These are phyloP conservation scores for Przewalskia tangutica DNA, from an alignment of 257 asterid genomes.

Conservation along the genomic window DNA sequence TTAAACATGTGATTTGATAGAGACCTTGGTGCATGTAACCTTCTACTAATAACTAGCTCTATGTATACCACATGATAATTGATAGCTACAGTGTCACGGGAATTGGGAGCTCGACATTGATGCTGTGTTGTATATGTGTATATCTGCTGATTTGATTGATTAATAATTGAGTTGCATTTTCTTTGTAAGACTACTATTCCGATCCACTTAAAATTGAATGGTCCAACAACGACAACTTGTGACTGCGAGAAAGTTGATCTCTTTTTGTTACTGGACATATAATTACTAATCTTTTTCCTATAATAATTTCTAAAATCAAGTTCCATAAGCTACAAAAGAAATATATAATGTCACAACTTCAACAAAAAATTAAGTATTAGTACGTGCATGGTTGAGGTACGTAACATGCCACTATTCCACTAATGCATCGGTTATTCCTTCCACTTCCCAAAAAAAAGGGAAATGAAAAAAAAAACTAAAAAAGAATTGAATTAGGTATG, in stretches of 20 bases:
- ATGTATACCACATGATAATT: background rate
- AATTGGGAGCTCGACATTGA: background rate
- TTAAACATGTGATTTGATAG: background rate
- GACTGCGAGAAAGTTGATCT: conserved; percentile 7
- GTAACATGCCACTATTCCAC: background rate
- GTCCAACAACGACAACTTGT: conserved; percentile 18
- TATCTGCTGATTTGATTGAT: background rate
- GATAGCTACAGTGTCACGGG: conserved; percentile 1
- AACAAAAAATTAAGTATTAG: background rate
- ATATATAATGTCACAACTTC: background rate
- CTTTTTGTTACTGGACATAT: background rate
- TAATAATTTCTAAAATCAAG: background rate
- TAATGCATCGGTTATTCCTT: background rate
- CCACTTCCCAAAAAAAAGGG: background rate
- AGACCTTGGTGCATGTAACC: background rate
- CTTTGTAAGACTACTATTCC: too few species aligned
- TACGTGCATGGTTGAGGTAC: background rate
- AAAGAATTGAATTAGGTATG: too few species aligned
- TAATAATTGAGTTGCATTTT: background rate
- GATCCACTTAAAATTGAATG: conserved; percentile 4
- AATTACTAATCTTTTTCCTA: background rate
- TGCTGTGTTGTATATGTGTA: background rate
- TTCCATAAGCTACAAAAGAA: background rate
- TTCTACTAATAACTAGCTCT: background rate
- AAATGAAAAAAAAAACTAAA: background rate